Conservation (phyloP, 129 eudicot species). For the Arctium lappa region DNA sequence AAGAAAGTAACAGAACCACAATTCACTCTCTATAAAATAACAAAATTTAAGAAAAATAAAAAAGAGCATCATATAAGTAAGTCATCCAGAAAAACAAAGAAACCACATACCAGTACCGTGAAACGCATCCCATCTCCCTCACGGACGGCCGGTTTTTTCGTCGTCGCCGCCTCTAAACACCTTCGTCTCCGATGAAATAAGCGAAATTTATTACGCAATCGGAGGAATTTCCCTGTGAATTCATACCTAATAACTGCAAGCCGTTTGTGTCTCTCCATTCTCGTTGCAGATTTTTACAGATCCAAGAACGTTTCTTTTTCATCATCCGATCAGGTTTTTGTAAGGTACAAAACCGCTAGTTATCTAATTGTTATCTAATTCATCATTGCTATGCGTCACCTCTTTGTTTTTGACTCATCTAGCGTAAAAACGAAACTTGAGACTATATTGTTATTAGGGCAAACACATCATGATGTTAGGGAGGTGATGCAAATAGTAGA, state of each 20-base stretch:
- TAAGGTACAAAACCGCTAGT: background rate
- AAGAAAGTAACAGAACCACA: no score
- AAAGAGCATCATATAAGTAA: background rate
- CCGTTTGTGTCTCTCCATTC: background rate
- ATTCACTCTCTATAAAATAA: no score
- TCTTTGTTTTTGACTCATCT: background rate
- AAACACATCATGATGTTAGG: background rate
- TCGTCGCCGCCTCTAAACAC: conserved; percentile 18
- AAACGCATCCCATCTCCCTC: background rate
- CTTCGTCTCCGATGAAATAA: conserved; percentile 25
- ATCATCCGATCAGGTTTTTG: conserved; percentile 10
- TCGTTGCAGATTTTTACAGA: conserved; percentile 22
- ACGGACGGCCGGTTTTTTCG: conserved; percentile 3
- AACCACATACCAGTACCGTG: background rate
- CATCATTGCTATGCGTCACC: background rate
- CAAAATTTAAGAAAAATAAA: no score
- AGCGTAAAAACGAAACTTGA: background rate
- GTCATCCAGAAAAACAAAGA: background rate
- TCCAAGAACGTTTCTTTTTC: conserved; percentile 7
- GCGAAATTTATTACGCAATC: background rate
- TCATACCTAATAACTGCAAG: background rate
- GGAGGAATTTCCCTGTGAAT: background rate
- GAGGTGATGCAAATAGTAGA: background rate
- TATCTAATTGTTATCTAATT: background rate
- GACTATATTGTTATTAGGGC: conserved; percentile 14